Evolutionary conservation across 176 grass and related monocot species (phyloP).

Genomic region (Metroxylon sagu): DNA sequence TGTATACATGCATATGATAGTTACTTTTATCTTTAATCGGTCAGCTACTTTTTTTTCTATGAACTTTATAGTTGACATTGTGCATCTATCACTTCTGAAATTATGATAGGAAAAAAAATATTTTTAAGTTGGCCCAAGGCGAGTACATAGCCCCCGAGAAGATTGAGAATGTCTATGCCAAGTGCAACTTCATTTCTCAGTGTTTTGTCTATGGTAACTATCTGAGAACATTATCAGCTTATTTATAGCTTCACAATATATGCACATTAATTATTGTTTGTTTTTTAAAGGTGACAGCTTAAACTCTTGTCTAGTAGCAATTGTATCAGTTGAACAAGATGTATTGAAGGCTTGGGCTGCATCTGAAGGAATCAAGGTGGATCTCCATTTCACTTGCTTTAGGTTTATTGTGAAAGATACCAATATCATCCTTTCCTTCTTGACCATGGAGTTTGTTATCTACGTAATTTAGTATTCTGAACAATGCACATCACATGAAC

Average conservation of each 20-base stretch:
- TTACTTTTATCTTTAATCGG: too few relatives aligned
- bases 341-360: constrained; percentile 77
- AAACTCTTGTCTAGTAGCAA: constrained; percentile 71
- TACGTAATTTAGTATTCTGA: too few relatives aligned
- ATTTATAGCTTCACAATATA: too few relatives aligned
- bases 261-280: constrained; percentile 3
- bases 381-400: neutral
- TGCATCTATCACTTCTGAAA: constrained; percentile 1
- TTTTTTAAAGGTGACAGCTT: constrained; percentile 74
- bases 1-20: too few relatives aligned
- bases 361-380: constrained; percentile 78
- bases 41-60: too few relatives aligned
- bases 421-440: too few relatives aligned
- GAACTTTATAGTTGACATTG: too few relatives aligned
- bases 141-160: constrained; percentile 98
- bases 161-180: constrained; percentile 91
- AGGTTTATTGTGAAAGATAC: too few relatives aligned
- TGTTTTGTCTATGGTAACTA: constrained; percentile 89
- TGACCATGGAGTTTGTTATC: too few relatives aligned
- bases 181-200: constrained; percentile 89
- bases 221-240: too few relatives aligned
- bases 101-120: constrained; percentile 85
- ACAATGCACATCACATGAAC: too few relatives aligned
- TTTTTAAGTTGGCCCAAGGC: constrained; percentile 97
- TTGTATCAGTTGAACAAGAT: constrained; percentile 72